Percentiles rank a stretch among this genome's conserved stretches.
Evolutionary conservation across 2,329 filamentous ascomycete genomes (phyloP).

Genomic region (Paecilomyces variotii): DNA sequence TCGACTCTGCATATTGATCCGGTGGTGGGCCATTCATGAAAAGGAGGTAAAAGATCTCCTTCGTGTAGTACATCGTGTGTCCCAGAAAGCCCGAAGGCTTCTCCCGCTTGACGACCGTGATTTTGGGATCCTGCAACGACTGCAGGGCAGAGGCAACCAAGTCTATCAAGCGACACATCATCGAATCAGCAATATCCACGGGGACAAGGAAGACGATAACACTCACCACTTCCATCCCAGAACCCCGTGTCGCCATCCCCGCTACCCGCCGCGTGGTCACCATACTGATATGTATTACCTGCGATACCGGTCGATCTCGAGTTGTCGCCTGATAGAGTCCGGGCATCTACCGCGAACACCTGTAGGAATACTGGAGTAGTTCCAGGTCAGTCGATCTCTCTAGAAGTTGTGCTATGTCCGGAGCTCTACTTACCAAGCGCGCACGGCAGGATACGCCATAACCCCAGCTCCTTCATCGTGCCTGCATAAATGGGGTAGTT

Average conservation of each 20-base stretch:
- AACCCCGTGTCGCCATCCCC: slow-evolving; percentile 9
- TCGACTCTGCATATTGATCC: slow-evolving; percentile 34
- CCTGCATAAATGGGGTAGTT: slow-evolving; percentile 12
- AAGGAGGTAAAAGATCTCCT: slow-evolving; percentile 54
- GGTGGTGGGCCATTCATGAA: slow-evolving; percentile 56
- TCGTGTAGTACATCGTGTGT: slow-evolving; percentile 52
- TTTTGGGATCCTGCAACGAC: slow-evolving; percentile 21
- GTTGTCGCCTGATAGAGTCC: slow-evolving; percentile 11
- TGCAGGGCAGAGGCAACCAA: slow-evolving; percentile 24
- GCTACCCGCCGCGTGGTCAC: slow-evolving; percentile 14
- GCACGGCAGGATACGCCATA: slow-evolving; percentile 24
- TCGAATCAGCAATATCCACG: slow-evolving; percentile 4
- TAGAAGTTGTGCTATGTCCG: background rate
- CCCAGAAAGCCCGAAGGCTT: slow-evolving; percentile 53
- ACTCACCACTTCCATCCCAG: slow-evolving; percentile 23
- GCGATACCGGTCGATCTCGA: slow-evolving; percentile 10
- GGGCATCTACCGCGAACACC: slow-evolving; percentile 18
- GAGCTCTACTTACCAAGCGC: slow-evolving; percentile 23
- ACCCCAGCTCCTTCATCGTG: slow-evolving; percentile 27
- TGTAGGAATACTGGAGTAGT: slow-evolving; percentile 23
- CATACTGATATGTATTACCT: slow-evolving; percentile 10
- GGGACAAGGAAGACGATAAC: background rate
- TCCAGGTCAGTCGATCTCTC: background rate
- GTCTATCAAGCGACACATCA: slow-evolving; percentile 13
- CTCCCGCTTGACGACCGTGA: slow-evolving; percentile 16